Percentiles rank a stretch among this genome's conserved stretches.
Conservation (phyloP, 495 filamentous ascomycete genomes). For the Neurospora tetrasperma region DNA sequence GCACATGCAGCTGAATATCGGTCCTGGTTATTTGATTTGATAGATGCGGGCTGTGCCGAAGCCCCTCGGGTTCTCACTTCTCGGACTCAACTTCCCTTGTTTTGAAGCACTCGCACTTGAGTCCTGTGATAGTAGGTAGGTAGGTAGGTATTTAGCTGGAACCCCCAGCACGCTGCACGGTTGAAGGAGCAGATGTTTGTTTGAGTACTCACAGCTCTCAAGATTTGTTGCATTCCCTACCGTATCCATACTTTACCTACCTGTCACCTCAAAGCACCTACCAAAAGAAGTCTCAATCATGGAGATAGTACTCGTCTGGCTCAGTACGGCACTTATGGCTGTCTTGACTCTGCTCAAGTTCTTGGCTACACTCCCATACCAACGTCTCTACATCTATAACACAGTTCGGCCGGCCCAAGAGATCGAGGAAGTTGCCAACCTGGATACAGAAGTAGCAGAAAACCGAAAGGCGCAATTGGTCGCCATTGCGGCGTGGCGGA, state of each 20-base stretch:
- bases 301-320: neutral
- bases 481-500: neutral
- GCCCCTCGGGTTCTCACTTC: too few relatives aligned
- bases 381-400: slow-evolving; percentile 5
- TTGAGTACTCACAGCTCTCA: neutral
- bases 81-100: too few relatives aligned
- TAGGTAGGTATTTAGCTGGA: neutral
- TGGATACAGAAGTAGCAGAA: neutral
- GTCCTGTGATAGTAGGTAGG: too few relatives aligned
- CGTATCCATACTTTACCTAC: neutral
- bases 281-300: neutral
- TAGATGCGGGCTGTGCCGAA: too few relatives aligned
- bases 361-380: slow-evolving; percentile 1
- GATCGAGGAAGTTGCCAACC: neutral
- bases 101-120: too few relatives aligned
- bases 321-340: neutral
- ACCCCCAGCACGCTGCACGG: too few relatives aligned
- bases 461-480: neutral
- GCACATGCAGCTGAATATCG: neutral
- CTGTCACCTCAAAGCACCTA: neutral
- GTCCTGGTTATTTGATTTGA: neutral
- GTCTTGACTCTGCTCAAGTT: neutral
- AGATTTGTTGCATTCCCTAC: neutral
- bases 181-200: neutral
- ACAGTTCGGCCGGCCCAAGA: neutral